Evolutionary conservation across 1,284 basidiomycete genomes (phyloP), one percentile per base, ranked within the genome.

Genomic region (Trichosporon inkin): DNA sequence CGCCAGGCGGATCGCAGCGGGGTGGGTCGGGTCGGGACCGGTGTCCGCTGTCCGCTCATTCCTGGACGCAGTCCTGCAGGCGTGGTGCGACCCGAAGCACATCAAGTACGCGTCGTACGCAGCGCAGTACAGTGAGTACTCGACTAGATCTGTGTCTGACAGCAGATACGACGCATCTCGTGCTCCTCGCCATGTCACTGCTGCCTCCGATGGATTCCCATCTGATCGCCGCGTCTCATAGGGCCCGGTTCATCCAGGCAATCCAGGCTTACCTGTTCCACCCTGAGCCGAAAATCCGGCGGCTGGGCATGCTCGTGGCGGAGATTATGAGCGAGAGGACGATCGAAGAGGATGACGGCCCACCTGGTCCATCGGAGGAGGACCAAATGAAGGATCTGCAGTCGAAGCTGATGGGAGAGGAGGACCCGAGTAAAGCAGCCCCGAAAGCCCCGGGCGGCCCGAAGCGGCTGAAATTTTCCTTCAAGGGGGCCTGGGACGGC

Each of bases 241-340:
- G 85, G 1, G 78, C 85, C 0, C 62, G 80, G 0, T 88, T 98
- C 70, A 83, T 98, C 59, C 80, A 82, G 19, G 86, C 86, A 6
- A 83, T 97, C 32, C 85, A 88, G 10, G 78, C 79, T 6, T 95
- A 93, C 70, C 85, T 96, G 41, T 82, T 82, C 0, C 92, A 96
- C 68, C 79, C 88, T 3, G 91, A 95, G 60, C 78, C 82, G 3
- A 82, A 84, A 1, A 83, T 96, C 13, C 86, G 94, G 2, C 82
- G 88, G n/a, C 88, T 92, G 65, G 95, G 95, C 2, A 96, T 98
- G 93, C 83, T 98, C 11, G 85, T 86, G 0, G 95, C 90, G 0
- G 95, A 99, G 75, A 79, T 88, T 20, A 58, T 81, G 7, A 74
- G 70, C 60, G 68, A 66, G 59, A 67, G 66, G 20, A 80, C 73